phyloP scores from a whole-genome alignment of 2,329 filamentous ascomycete species.

The Fonsecaea multimorphosa region DNA sequence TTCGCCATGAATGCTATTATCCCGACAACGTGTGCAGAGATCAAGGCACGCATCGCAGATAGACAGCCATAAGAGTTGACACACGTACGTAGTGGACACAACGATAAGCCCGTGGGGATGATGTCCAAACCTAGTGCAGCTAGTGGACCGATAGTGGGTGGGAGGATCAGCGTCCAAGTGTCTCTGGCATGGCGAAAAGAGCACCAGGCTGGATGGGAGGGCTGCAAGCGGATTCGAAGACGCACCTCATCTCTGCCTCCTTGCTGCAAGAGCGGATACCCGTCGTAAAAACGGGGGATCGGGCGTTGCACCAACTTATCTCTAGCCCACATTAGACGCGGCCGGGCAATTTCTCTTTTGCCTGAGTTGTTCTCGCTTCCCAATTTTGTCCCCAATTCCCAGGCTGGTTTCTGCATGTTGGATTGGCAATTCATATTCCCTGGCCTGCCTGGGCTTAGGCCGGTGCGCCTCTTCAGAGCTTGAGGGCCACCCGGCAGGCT shows the following conservation, averaged over 20 bases:
- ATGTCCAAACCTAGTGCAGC: neutral
- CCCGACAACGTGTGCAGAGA: neutral
- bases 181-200: neutral
- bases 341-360: constrained; percentile 22
- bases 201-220: constrained; percentile 1
- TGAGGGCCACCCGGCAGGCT: constrained; percentile 16
- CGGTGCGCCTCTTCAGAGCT: constrained; percentile 15
- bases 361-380: constrained; percentile 19
- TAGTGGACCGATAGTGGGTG: constrained; percentile 6
- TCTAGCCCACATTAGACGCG: constrained; percentile 17
- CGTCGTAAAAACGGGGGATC: constrained; percentile 1
- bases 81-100: constrained; percentile 1
- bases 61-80: constrained; percentile 1
- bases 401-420: constrained; percentile 13
- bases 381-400: constrained; percentile 6
- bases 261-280: neutral
- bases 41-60: neutral
- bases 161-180: constrained; percentile 6
- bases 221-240: constrained; percentile 4
- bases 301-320: constrained; percentile 16
- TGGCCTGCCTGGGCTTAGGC: neutral
- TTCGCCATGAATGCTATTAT: constrained; percentile 4
- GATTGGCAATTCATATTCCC: constrained; percentile 15
- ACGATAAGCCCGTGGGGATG: constrained; percentile 4
- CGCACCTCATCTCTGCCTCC: constrained; percentile 14